Conservation (phyloP, 345 rosid species). For the Eucalyptus guilfoylei region DNA sequence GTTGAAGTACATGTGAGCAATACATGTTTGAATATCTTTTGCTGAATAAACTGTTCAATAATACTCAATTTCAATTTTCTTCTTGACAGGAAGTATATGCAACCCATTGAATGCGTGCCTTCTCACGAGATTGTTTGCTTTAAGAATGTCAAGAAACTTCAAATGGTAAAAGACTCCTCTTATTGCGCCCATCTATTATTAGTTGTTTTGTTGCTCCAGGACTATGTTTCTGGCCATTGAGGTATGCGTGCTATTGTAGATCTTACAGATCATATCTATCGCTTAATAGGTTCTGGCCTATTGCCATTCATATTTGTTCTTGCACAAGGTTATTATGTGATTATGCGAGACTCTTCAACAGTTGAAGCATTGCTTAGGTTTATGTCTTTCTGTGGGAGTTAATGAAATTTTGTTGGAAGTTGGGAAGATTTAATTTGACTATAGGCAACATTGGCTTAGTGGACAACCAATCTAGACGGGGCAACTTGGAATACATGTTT, state of each 20-base stretch:
- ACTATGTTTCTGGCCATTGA: neutral
- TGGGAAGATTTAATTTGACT: neutral
- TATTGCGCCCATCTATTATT: neutral
- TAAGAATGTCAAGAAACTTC: constrained; percentile 60
- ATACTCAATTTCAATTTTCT: neutral
- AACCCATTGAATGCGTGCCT: constrained; percentile 59
- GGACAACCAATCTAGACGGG: neutral
- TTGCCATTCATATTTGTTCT: neutral
- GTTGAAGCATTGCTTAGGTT: neutral
- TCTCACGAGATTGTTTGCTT: constrained; percentile 79
- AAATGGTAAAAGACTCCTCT: constrained; percentile 27
- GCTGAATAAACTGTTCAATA: neutral
- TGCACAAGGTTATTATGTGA: neutral
- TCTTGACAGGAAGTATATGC: constrained; percentile 52
- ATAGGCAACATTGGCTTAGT: neutral
- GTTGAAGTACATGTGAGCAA: neutral
- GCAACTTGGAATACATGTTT: neutral
- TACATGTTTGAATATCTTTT: neutral
- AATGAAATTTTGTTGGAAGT: neutral
- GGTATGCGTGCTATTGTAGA: neutral
- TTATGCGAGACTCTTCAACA: neutral
- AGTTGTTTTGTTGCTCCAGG: neutral
- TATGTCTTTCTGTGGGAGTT: neutral
- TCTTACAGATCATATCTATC: neutral
- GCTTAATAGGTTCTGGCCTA: neutral